These are phyloP conservation scores for Pichia sp. DNA, from an alignment of 1,139 yeast species.

Conservation along the genomic window DNA sequence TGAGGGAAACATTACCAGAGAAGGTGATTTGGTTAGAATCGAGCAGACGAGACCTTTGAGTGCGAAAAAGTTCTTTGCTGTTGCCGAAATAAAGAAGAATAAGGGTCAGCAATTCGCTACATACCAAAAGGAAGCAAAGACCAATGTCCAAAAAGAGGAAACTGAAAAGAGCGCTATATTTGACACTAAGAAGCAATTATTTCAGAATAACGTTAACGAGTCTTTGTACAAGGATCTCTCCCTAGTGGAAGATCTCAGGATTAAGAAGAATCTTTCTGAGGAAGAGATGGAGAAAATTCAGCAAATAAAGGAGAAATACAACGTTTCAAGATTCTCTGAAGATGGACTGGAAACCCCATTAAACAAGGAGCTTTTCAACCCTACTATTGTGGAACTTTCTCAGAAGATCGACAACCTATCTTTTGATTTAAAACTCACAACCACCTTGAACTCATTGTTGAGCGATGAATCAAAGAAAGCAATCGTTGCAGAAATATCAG, in stretches of 20 bases:
- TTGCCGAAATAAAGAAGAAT: slow-evolving; percentile 84
- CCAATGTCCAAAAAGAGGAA: slow-evolving; percentile 58
- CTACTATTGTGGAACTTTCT: slow-evolving; percentile 19
- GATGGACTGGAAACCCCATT: slow-evolving; percentile 20
- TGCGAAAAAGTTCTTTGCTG: slow-evolving; percentile 79
- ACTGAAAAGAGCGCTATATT: slow-evolving; percentile 43
- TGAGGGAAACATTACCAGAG: slow-evolving; percentile 84
- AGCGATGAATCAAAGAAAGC: slow-evolving; percentile 14
- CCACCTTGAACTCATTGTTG: slow-evolving; percentile 13
- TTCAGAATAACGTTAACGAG: slow-evolving; percentile 29
- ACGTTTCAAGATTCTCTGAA: slow-evolving; percentile 25
- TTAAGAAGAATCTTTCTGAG: slow-evolving; percentile 28
- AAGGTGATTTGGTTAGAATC: slow-evolving; percentile 92
- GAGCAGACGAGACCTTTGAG: slow-evolving; percentile 86
- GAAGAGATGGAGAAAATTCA: slow-evolving; percentile 36
- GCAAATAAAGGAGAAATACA: slow-evolving; percentile 30
- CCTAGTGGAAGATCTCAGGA: slow-evolving; percentile 36
- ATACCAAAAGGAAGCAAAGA: slow-evolving; percentile 68
- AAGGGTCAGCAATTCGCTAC: slow-evolving; percentile 88
- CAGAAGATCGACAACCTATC: slow-evolving; percentile 19
- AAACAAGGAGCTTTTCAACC: slow-evolving; percentile 20
- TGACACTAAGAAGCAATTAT: slow-evolving; percentile 37
- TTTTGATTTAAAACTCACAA: slow-evolving; percentile 16
- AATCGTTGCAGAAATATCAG: slow-evolving; percentile 10
- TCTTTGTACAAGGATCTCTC: slow-evolving; percentile 42